Evolutionary conservation across 78 protist genomes (phyloP).

Genomic region (Isochrysis galbana): DNA sequence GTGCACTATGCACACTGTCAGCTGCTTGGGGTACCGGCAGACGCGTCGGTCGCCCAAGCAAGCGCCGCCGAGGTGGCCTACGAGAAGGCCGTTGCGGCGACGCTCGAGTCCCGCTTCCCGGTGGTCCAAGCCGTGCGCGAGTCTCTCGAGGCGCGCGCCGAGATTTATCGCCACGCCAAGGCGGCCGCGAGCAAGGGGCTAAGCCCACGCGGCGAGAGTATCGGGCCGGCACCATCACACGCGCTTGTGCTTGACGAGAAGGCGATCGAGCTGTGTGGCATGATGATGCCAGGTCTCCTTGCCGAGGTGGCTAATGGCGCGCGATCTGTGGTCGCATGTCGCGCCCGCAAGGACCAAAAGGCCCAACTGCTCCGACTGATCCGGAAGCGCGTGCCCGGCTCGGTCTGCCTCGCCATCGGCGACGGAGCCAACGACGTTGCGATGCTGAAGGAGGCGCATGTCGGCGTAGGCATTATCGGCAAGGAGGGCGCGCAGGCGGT

Average conservation of each 20-base stretch:
- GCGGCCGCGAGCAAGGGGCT: background rate
- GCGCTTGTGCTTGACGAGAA: background rate
- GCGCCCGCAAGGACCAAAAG: constrained; percentile 25
- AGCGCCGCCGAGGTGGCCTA: background rate
- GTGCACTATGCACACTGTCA: background rate
- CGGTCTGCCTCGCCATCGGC: constrained; percentile 84
- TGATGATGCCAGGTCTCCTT: background rate
- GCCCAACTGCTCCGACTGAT: background rate
- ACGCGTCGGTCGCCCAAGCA: background rate
- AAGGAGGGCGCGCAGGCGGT: constrained; percentile 1
- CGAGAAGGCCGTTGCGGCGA: background rate
- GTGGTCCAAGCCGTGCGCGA: background rate
- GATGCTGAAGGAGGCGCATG: constrained; percentile 56
- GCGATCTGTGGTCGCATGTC: constrained; percentile 23
- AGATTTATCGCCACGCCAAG: too few relatives aligned
- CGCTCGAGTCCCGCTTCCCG: background rate
- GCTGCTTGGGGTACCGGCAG: background rate
- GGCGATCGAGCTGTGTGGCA: background rate
- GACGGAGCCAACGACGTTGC: constrained; percentile 95
- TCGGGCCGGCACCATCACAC: too few relatives aligned
- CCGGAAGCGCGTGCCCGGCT: background rate
- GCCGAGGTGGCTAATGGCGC: background rate
- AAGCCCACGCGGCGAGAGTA: background rate
- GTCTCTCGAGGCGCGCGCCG: background rate
- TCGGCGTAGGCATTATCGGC: constrained; percentile 14